Base-by-base conservation (phyloP, 2,329 filamentous ascomycete genomes). In the Arthrocladium fulminans region DNA sequence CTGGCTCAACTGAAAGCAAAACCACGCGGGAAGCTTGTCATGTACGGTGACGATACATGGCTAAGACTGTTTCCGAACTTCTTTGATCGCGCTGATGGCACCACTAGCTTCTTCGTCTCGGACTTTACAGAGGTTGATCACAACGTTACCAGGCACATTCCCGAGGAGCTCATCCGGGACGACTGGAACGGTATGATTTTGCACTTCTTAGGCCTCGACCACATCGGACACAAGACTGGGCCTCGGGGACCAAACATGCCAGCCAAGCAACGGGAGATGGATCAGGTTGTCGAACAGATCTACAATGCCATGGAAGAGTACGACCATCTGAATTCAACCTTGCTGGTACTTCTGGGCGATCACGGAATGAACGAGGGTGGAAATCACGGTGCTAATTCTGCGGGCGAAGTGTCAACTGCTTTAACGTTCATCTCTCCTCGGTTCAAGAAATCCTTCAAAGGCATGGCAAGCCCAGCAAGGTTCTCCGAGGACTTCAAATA, bases 331-430 rank as follows among this genome's bases (percentile, higher is more conserved):
- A 63, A 78, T 25, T 84, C 85, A 3, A 88, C 90, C 0, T 70
- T 98, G 1, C 76, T 98, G 39, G 81, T 98, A 2, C 69, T 98
- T 5, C 88, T 84, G 49, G 92, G 92, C 48, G 94, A 98, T 60
- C 92, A 98, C 63, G 92, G 92, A n/a, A 98, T 98, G 92, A 98
- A 97, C 58, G 90, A 97, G 59, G 92, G 87, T 17, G 92, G 92
- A 2, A 97, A 97, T 57, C 92, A 98, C 63, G 92, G 92, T 24
- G 92, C 90, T 32, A 96, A 90, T 8, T 89, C 89, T 0, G 79
- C 88, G 1, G 90, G 92, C 37, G 92, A 98, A 70, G 97, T 92
- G 1, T 96, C 90, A 1, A 84, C 92, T 0, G 92, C 92, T 13
- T 70, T 98, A 8, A 77, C 96, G 17, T 97, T 98, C 64, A 79